Evolutionary conservation across 345 rosid genomes (phyloP).

Genomic region (Linum usitatissimum): DNA sequence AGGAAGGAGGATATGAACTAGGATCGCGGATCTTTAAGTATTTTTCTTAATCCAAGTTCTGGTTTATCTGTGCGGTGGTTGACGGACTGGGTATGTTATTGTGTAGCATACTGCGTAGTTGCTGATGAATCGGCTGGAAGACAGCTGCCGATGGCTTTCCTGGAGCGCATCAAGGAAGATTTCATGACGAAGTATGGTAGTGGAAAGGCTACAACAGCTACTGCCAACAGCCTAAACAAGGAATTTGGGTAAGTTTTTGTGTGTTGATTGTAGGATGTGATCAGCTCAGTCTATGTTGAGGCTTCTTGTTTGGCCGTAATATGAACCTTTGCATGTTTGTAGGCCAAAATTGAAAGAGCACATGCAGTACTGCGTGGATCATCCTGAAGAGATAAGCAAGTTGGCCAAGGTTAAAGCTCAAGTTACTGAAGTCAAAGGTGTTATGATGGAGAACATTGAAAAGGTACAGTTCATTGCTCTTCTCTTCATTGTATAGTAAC

Average conservation of each 20-base stretch:
- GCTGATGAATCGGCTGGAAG: neutral
- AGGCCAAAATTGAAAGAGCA: slow-evolving; percentile 1
- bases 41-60: neutral
- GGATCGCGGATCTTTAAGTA: neutral
- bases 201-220: neutral
- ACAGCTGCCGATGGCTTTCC: slow-evolving; percentile 3
- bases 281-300: neutral
- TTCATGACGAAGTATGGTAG: slow-evolving; percentile 2
- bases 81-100: neutral
- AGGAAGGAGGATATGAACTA: neutral
- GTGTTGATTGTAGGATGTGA: neutral
- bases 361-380: slow-evolving; percentile 4
- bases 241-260: neutral
- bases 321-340: neutral
- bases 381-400: slow-evolving; percentile 7
- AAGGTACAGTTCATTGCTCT: neutral
- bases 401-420: slow-evolving; percentile 4
- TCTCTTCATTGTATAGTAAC: neutral
- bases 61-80: neutral
- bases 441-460: slow-evolving; percentile 5
- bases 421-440: slow-evolving; percentile 1
- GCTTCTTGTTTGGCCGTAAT: neutral
- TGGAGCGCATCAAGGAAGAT: neutral
- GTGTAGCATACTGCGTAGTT: neutral
- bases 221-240: neutral